These are phyloP conservation scores for Sphagnurus paluster DNA, from an alignment of 1,284 basidiomycete genomes.

Conservation along the genomic window DNA sequence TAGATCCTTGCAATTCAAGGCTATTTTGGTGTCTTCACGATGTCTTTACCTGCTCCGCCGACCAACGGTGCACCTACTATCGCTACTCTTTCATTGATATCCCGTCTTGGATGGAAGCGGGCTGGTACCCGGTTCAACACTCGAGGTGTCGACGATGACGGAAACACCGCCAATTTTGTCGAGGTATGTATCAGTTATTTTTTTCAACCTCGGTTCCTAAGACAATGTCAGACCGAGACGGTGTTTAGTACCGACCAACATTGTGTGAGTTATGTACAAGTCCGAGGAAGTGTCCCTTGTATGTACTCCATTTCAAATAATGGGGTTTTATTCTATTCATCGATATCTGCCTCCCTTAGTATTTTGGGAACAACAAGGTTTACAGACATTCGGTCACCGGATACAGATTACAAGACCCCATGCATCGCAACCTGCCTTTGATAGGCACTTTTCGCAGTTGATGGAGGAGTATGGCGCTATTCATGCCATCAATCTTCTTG, in stretches of 20 bases:
- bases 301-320: conserved; percentile 36
- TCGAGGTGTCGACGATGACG: conserved; percentile 96
- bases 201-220: conserved; percentile 17
- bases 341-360: conserved; percentile 46
- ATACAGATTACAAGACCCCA: conserved; percentile 95
- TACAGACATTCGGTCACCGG: conserved; percentile 87
- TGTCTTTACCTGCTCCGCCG: conserved; percentile 72
- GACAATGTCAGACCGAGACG: conserved; percentile 75
- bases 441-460: conserved; percentile 88
- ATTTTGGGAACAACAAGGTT: conserved; percentile 97
- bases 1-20: conserved; percentile 93
- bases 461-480: conserved; percentile 79
- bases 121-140: conserved; percentile 98
- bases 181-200: conserved; percentile 56
- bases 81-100: conserved; percentile 79
- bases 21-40: conserved; percentile 75
- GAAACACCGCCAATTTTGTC: conserved; percentile 96
- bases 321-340: conserved; percentile 16
- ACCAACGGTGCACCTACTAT: conserved; percentile 65
- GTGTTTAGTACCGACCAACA: conserved; percentile 84
- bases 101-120: conserved; percentile 89
- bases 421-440: conserved; percentile 94
- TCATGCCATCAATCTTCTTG: conserved; percentile 88
- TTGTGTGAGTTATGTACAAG: conserved; percentile 89
- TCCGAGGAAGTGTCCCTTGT: conserved; percentile 93